Conservation (phyloP, 2,329 filamentous ascomycete genomes). For the Fragosphaeria purpurea region DNA sequence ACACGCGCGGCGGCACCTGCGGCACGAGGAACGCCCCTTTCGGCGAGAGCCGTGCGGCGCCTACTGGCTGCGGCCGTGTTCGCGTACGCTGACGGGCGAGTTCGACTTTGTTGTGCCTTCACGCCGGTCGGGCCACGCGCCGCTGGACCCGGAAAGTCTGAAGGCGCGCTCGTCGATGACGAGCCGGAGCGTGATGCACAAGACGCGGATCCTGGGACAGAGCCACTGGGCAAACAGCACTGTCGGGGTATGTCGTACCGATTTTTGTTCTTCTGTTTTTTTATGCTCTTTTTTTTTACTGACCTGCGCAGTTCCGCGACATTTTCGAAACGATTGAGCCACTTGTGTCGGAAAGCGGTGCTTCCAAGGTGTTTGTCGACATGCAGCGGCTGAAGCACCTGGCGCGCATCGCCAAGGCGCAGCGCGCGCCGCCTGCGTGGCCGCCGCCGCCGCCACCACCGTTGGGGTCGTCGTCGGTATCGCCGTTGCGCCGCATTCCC, state of each 20-base stretch:
- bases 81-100: no score
- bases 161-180: constrained; percentile 7
- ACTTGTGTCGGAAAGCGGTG: constrained; percentile 23
- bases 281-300: no score
- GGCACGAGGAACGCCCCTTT: background rate
- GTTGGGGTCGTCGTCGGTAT: background rate
- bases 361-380: constrained; percentile 20
- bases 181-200: constrained; percentile 21
- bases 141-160: background rate
- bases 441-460: constrained; percentile 15
- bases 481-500: constrained; percentile 24
- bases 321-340: constrained; percentile 7
- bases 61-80: no score
- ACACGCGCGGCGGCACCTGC: background rate
- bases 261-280: constrained; percentile 17
- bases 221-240: constrained; percentile 41
- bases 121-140: no score
- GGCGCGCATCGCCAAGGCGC: constrained; percentile 40
- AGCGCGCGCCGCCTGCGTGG: constrained; percentile 18
- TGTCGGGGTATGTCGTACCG: background rate
- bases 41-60: no score
- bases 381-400: constrained; percentile 43
- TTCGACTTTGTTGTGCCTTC: no score
- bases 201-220: constrained; percentile 46
- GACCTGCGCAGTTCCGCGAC: constrained; percentile 4